These are phyloP conservation scores for Cyclostephanos invisitatus DNA, from an alignment of 108 stramenopile genomes.

Conservation along the genomic window DNA sequence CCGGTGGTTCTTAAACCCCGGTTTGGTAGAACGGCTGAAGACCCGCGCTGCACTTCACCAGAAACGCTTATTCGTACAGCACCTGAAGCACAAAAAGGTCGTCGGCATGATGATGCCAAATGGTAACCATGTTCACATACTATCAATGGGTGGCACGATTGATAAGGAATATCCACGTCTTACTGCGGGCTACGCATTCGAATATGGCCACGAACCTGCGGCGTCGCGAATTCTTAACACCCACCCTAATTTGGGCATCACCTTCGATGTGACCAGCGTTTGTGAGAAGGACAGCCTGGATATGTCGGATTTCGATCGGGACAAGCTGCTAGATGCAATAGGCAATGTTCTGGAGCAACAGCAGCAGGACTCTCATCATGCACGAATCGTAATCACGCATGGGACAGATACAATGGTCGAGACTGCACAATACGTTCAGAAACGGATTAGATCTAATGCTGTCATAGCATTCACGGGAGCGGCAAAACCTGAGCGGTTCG, in stretches of 20 bases:
- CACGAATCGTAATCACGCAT: slow-evolving; percentile 55
- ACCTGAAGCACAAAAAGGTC: neutral
- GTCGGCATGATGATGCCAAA: neutral
- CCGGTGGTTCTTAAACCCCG: no score
- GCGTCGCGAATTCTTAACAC: slow-evolving; percentile 36
- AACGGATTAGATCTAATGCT: slow-evolving; percentile 1
- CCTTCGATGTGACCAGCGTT: slow-evolving; percentile 23
- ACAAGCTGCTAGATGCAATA: slow-evolving; percentile 4
- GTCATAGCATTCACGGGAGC: slow-evolving; percentile 57
- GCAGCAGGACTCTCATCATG: neutral
- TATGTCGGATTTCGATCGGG: slow-evolving; percentile 40
- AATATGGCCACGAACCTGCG: slow-evolving; percentile 50
- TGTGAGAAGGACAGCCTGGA: slow-evolving; percentile 59
- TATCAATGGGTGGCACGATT: slow-evolving; percentile 56
- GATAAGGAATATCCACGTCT: slow-evolving; percentile 62
- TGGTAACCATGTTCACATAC: slow-evolving; percentile 25
- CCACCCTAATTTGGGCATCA: slow-evolving; percentile 43
- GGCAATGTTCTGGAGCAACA: neutral
- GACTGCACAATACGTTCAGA: slow-evolving; percentile 40
- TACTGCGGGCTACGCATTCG: slow-evolving; percentile 57
- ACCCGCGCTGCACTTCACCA: no score
- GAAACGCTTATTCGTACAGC: no score
- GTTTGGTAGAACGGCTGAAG: no score
- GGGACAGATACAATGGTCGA: slow-evolving; percentile 64
- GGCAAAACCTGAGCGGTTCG: slow-evolving; percentile 60